Conservation (phyloP, 495 filamentous ascomycete genomes). For the Penicillium angulare region DNA sequence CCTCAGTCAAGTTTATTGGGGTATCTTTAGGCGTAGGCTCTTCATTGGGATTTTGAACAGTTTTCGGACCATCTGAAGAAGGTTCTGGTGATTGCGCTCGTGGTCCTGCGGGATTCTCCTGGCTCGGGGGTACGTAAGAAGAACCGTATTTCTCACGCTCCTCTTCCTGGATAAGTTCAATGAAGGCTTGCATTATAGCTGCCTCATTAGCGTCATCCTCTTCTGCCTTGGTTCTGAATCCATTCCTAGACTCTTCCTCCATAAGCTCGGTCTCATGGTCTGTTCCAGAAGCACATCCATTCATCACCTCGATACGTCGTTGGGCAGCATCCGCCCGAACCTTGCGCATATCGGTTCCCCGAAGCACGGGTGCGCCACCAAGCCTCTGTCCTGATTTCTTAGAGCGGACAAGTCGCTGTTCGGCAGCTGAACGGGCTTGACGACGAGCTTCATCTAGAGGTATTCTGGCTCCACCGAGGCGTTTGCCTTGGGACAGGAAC, state of each 20-base stretch:
- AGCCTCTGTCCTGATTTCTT: constrained; percentile 70
- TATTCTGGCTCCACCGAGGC: constrained; percentile 65
- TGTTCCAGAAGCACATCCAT: constrained; percentile 74
- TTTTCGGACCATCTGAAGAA: neutral
- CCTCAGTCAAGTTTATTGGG: neutral
- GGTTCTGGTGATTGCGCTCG: constrained; percentile 18
- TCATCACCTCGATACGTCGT: constrained; percentile 61
- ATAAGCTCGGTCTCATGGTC: constrained; percentile 56
- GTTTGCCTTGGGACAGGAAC: constrained; percentile 73
- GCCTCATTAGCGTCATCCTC: constrained; percentile 87
- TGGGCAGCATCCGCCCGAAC: constrained; percentile 73
- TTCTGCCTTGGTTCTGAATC: constrained; percentile 80
- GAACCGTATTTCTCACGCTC: constrained; percentile 71
- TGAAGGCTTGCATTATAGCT: constrained; percentile 84
- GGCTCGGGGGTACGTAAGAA: constrained; percentile 62
- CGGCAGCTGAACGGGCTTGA: constrained; percentile 71
- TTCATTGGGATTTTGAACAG: neutral
- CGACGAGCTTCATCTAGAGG: constrained; percentile 75
- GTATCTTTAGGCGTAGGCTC: neutral
- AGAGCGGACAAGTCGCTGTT: constrained; percentile 59
- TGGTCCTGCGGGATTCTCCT: constrained; percentile 59
- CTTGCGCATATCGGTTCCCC: constrained; percentile 69
- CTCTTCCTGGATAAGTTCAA: constrained; percentile 82
- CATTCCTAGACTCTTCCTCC: constrained; percentile 66
- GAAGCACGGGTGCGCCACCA: constrained; percentile 62